Base-by-base conservation (phyloP, 176 grass and related monocot genomes). In the Zoysia pacifica region DNA sequence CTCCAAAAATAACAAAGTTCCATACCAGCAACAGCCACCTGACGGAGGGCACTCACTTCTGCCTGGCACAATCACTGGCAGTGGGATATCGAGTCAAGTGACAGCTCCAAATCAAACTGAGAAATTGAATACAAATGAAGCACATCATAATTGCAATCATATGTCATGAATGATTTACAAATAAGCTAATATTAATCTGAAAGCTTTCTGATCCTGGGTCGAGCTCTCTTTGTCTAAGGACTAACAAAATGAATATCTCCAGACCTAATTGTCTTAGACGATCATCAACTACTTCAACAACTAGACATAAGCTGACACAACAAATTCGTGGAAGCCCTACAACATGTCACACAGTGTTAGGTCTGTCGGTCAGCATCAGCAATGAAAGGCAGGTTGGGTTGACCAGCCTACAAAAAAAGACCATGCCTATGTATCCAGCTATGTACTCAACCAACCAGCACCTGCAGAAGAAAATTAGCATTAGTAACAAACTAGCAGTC, bases 351-450 rank as follows among this genome's bases (percentile, higher is more conserved):
- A 28, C 28, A 0, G 12, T 75, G 87, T 85, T 89, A 80, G 70
- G 72, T 59, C 74, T 77, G 49, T 89, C 76, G 63, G 87, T 86
- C 79, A 90, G 79, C 79, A 90, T 86, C 79, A 82, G 79, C 79
- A 90, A 90, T 75, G 75, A 75, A 62, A 74, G 52, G 48, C 59
- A 54, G 16, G 55, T 65, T 53, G 62, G 42, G 62, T 90, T 86
- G 83, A 90, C 83, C 88, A 69, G 74, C 70, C 79, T 86, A 82
- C 82, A 86, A 86, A 90, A 82, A 63, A 77, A 79, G 68, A 79
- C 77, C 16, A 4, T 54, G 62, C 40, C 79, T 83, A 82, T n/a
- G 79, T 90, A 86, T 85, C 75, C 88, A 77, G 55, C 70, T 89
- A 89, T 89, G 62, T 85, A 89, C 88, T 78, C 84, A 84, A 75